Base-by-base conservation (phyloP, 371 early-diverging fungal species). In the Chytridium lagenaria region DNA sequence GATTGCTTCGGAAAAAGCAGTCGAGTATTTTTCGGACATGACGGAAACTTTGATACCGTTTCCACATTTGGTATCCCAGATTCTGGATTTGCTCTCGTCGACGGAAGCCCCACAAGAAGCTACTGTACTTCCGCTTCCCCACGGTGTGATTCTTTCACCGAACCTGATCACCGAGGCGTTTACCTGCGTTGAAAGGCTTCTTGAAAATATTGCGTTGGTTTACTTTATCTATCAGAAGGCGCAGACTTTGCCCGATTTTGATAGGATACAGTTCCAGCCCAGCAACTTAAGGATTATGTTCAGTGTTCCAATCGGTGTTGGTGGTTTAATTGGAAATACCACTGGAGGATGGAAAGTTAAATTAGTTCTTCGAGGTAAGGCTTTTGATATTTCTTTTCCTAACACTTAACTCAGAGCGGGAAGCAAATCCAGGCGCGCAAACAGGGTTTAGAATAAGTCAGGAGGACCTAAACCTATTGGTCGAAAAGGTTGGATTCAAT, bases 91-190 rank as follows among this genome's bases (percentile, higher is more conserved):
- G 3, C 2, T 38, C 5, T 38, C 3, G 22, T 16, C 38, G 38
- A 5, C 66, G 15, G 44, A 44, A 10, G 12, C 28, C 44, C 36
- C 68, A 16, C 59, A 37, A 2, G 34, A 64, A n/a, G 67, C 77
- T 5, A 22, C 26, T 2, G 75, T 75, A 12, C 37, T 77, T 22
- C 63, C 75, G n/a, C 37, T 77, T 1, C 67, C 70, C 26, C 67
- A 73, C 36, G 80, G 80, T 15, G 50, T 80, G 1, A 7, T 75
- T 37, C 72, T 80, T 50, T 50, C 75, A 33, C 12, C 55, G 33
- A 38, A 67, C 30, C 26, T 70, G 19, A 61, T 69, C 7, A 63
- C 65, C 22, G 22, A 1, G 1, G 75, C 71, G 7, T 30, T 80
- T 16, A 28, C 33, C 12, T 59, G 40, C 7, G 52, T 73, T 31